Percentiles rank a stretch among this genome's conserved stretches.
phyloP scores from a whole-genome alignment of 352 stramenopile species.

The Globisporangium barbulae region DNA sequence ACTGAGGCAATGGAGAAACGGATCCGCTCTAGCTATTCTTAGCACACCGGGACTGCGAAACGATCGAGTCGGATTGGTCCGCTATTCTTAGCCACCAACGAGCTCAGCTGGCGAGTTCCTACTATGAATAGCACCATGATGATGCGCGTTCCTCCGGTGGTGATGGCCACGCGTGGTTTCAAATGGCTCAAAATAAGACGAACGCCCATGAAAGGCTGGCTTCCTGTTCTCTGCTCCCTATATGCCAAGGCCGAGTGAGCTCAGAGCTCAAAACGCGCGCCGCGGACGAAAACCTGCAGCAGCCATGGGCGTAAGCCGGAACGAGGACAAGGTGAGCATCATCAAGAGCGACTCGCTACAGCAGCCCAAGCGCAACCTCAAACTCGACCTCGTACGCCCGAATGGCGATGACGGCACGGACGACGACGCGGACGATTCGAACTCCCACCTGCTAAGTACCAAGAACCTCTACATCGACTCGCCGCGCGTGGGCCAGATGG shows the following conservation, averaged over 20 bases:
- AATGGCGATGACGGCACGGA: constrained; percentile 31
- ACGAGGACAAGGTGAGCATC: constrained; percentile 51
- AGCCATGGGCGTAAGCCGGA: constrained; percentile 19
- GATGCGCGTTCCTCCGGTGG: neutral
- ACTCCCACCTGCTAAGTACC: constrained; percentile 37
- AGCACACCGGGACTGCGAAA: neutral
- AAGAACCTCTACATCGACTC: constrained; percentile 74
- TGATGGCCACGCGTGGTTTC: neutral
- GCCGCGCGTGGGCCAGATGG: constrained; percentile 38
- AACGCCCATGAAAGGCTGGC: neutral
- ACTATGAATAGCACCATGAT: neutral
- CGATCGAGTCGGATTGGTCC: neutral
- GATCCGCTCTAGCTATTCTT: neutral
- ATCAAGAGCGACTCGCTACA: constrained; percentile 48
- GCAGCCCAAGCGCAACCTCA: constrained; percentile 23
- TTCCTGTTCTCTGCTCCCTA: neutral
- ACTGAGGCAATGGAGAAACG: neutral
- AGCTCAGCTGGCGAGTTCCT: neutral
- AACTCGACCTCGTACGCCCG: constrained; percentile 24
- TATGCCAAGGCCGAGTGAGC: neutral
- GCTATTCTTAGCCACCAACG: neutral
- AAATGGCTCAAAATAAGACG: neutral
- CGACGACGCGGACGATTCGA: constrained; percentile 27
- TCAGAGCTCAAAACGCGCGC: constrained; percentile 16
- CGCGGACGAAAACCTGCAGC: neutral